Evolutionary conservation across 2,329 filamentous ascomycete species (phyloP).

Genomic region (Rachicladosporium sp.): DNA sequence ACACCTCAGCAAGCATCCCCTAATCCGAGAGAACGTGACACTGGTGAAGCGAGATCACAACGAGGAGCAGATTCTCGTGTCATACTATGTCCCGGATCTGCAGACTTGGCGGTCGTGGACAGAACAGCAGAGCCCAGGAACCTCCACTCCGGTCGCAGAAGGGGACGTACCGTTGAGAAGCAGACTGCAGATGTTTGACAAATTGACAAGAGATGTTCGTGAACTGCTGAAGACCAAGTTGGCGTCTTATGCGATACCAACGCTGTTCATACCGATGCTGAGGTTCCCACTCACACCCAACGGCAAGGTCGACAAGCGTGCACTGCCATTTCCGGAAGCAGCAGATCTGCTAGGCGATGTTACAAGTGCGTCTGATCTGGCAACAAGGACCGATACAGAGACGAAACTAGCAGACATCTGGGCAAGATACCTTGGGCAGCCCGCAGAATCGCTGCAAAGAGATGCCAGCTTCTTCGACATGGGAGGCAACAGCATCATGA

Average conservation of each 20-base stretch:
- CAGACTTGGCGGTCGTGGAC: conserved; percentile 62
- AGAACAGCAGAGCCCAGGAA: conserved; percentile 25
- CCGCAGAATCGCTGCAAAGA: conserved; percentile 53
- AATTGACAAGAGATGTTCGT: conserved; percentile 47
- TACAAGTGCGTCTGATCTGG: conserved; percentile 30
- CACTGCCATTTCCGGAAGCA: conserved; percentile 68
- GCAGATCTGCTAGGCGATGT: conserved; percentile 50
- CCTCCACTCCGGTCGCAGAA: conserved; percentile 4
- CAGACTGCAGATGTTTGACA: conserved; percentile 39
- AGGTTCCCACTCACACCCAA: conserved; percentile 73
- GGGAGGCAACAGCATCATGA: conserved; percentile 69
- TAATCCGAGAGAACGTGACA: conserved; percentile 77
- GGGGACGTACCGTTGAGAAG: conserved; percentile 6
- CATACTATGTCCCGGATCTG: conserved; percentile 77
- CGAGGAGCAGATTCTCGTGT: conserved; percentile 77
- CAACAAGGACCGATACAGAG: conserved; percentile 47
- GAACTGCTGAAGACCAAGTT: conserved; percentile 61
- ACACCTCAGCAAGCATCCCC: conserved; percentile 59
- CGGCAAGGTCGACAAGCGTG: conserved; percentile 70
- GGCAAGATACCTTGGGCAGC: conserved; percentile 53
- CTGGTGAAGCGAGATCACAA: conserved; percentile 71
- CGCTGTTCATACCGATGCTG: conserved; percentile 58
- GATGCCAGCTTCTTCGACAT: conserved; percentile 63
- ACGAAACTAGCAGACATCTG: conserved; percentile 58
- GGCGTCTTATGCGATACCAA: conserved; percentile 63